phyloP scores from a whole-genome alignment of 2,329 filamentous ascomycete genomes.

The Epichloe sylvatica region DNA sequence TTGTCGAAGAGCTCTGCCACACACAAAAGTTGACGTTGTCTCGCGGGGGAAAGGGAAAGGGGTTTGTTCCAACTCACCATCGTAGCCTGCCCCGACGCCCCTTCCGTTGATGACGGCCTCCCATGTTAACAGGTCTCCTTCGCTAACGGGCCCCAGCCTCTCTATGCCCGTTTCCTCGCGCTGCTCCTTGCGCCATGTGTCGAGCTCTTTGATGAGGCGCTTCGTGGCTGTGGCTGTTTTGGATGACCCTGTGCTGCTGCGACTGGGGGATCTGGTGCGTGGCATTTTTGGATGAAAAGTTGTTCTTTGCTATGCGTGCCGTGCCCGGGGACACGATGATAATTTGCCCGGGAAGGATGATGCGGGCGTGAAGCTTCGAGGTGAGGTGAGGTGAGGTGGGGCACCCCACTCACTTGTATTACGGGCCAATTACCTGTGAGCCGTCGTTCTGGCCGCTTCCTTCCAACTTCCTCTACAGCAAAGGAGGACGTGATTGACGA shows the following conservation, averaged over 20 bases:
- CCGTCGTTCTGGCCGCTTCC: too few relatives aligned
- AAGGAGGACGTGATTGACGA: too few relatives aligned
- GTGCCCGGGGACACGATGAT: background rate
- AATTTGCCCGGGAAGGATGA: too few relatives aligned
- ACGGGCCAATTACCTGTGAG: too few relatives aligned
- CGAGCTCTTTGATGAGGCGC: conserved; percentile 45
- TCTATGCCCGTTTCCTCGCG: conserved; percentile 40
- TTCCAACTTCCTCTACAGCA: too few relatives aligned
- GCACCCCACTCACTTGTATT: too few relatives aligned
- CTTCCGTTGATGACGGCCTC: conserved; percentile 47
- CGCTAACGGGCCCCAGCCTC: conserved; percentile 39
- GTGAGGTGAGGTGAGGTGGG: too few relatives aligned
- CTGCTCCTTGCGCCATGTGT: conserved; percentile 36
- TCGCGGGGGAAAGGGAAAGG: background rate
- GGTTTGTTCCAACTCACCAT: conserved; percentile 26
- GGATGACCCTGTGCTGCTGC: conserved; percentile 14
- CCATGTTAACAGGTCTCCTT: conserved; percentile 43
- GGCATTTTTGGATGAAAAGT: background rate
- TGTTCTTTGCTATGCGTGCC: too few relatives aligned
- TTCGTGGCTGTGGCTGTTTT: conserved; percentile 40
- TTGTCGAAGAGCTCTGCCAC: too few relatives aligned
- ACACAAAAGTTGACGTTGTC: too few relatives aligned
- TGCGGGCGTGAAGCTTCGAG: too few relatives aligned
- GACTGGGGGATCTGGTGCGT: conserved; percentile 8
- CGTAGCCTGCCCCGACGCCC: conserved; percentile 41